A percentile compares a stretch with the other conserved stretches of the same genome.
These are phyloP conservation scores for Aphanocladium album DNA, from an alignment of 2,329 filamentous ascomycete genomes.

Conservation along the genomic window DNA sequence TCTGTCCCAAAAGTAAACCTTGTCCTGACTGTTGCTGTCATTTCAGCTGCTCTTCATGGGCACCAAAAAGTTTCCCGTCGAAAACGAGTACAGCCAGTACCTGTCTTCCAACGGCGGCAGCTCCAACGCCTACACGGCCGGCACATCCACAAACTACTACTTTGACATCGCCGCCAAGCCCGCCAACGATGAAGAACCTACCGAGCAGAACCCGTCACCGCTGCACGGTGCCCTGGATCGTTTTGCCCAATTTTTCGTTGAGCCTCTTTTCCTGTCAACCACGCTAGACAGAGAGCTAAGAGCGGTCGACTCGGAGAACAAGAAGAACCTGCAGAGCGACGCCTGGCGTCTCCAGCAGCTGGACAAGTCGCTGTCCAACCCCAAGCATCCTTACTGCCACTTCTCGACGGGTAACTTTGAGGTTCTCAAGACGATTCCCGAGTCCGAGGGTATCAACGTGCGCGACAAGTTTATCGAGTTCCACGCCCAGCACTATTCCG, in stretches of 20 bases:
- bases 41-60: slow-evolving; percentile 86
- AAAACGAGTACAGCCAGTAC: slow-evolving; percentile 95
- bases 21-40: background rate
- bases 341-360: slow-evolving; percentile 83
- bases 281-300: slow-evolving; percentile 82
- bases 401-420: slow-evolving; percentile 89
- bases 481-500: slow-evolving; percentile 83
- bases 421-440: slow-evolving; percentile 76
- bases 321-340: slow-evolving; percentile 93
- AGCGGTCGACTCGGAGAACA: slow-evolving; percentile 93
- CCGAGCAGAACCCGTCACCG: slow-evolving; percentile 52
- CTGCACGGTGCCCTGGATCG: slow-evolving; percentile 80
- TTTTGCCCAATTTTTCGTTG: slow-evolving; percentile 91
- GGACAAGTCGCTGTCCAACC: slow-evolving; percentile 82
- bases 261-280: slow-evolving; percentile 77
- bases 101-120: slow-evolving; percentile 83
- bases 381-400: slow-evolving; percentile 81
- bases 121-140: slow-evolving; percentile 91
- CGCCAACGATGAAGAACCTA: slow-evolving; percentile 52
- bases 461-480: slow-evolving; percentile 90
- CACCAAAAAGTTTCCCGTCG: slow-evolving; percentile 92
- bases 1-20: background rate
- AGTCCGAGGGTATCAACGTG: slow-evolving; percentile 75
- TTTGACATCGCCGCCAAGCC: slow-evolving; percentile 88
- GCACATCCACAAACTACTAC: slow-evolving; percentile 95